Evolutionary conservation across 2,329 filamentous ascomycete species (phyloP).

Genomic region (Hymenoscyphus salicellus): DNA sequence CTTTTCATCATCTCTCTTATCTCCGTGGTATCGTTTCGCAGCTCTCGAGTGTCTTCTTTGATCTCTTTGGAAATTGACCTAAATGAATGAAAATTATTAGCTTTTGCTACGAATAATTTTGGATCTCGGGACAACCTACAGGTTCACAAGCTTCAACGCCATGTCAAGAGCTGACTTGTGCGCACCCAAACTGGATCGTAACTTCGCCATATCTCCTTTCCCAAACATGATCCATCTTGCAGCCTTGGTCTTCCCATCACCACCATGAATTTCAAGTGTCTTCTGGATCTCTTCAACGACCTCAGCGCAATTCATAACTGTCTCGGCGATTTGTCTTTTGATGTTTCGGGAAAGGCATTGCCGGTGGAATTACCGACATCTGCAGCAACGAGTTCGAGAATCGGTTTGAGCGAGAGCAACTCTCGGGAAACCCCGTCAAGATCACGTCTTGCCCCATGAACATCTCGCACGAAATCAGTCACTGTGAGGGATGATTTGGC

Average conservation of each 20-base stretch:
- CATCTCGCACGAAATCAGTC: constrained; percentile 12
- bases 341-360: not conserved
- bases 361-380: constrained; percentile 6
- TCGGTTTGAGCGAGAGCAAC: constrained; percentile 12
- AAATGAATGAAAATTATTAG: not conserved
- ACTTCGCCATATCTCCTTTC: constrained; percentile 10
- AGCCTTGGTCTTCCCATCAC: not conserved
- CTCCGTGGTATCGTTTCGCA: constrained; percentile 7
- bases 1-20: constrained; percentile 1
- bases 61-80: constrained; percentile 8
- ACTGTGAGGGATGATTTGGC: constrained; percentile 8
- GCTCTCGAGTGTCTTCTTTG: constrained; percentile 8
- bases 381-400: constrained; percentile 12
- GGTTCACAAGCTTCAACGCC: constrained; percentile 14
- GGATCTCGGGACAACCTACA: constrained; percentile 4
- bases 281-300: constrained; percentile 10
- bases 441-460: constrained; percentile 12
- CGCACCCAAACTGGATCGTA: constrained; percentile 10
- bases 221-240: constrained; percentile 10
- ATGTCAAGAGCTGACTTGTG: constrained; percentile 17
- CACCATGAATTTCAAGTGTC: constrained; percentile 6
- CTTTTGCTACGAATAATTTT: not conserved
- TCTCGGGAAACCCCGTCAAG: constrained; percentile 17
- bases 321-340: constrained; percentile 11
- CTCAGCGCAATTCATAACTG: constrained; percentile 10